Conservation (phyloP, 2,329 filamentous ascomycete species). For the Diaporthe caulivora region DNA sequence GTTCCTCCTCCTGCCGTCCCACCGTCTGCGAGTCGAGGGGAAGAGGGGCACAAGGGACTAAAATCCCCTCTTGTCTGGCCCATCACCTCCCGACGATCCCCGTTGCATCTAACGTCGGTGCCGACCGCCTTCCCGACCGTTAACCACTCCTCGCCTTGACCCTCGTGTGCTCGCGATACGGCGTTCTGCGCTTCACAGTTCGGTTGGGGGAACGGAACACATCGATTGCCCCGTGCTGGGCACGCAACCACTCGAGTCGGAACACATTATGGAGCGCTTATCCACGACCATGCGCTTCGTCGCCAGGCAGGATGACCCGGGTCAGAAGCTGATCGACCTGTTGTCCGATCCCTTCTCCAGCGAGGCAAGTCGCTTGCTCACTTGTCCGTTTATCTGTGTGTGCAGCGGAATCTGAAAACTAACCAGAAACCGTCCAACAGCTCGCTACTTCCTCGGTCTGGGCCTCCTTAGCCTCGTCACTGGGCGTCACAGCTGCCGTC, state of each 20-base stretch:
- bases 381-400: slow-evolving; percentile 26
- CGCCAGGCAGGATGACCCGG: slow-evolving; percentile 47
- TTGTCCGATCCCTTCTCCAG: slow-evolving; percentile 64
- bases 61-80: slow-evolving; percentile 5
- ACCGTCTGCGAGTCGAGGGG: background rate
- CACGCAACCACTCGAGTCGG: slow-evolving; percentile 29
- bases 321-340: slow-evolving; percentile 59
- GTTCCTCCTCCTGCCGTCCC: slow-evolving; percentile 1
- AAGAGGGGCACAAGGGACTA: slow-evolving; percentile 23
- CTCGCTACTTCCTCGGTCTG: slow-evolving; percentile 73
- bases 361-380: slow-evolving; percentile 51
- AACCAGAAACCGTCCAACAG: slow-evolving; percentile 45
- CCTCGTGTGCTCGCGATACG: background rate
- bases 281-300: slow-evolving; percentile 34
- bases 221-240: slow-evolving; percentile 29
- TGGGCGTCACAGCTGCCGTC: slow-evolving; percentile 80
- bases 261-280: slow-evolving; percentile 33
- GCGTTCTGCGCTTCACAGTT: background rate
- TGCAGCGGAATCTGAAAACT: slow-evolving; percentile 34
- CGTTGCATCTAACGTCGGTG: background rate
- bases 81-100: background rate
- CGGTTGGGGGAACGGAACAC: slow-evolving; percentile 15
- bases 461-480: slow-evolving; percentile 83
- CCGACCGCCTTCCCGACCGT: slow-evolving; percentile 10
- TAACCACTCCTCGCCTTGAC: background rate